Evolutionary conservation across 2,329 filamentous ascomycete species (phyloP), one percentile per base, ranked within the genome.

Genomic region (Cercospora sp.): DNA sequence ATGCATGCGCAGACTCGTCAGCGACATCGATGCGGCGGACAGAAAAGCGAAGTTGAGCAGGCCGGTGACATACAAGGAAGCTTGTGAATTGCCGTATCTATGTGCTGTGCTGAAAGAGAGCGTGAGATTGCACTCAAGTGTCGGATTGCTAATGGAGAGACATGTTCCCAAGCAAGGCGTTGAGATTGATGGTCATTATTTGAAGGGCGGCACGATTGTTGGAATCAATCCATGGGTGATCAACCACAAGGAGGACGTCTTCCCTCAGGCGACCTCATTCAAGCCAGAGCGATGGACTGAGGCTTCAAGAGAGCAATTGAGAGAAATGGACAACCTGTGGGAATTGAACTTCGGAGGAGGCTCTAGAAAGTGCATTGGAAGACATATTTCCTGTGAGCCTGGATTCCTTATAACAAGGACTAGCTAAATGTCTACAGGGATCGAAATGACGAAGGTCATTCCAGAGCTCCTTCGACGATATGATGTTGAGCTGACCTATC

Each of bases 21-120:
- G 23, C 4, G 33, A 61, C 8, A 48, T 61, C 30, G 55, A 61
- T 30, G 18, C 26, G 42, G 59, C 59, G 3, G 33, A 61, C 33
- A 9, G 31, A n/a, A 5, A 26, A 28, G 33, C 36, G 3, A 59
- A 59, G 16, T 23, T 59, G n/a, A 59, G 55, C 12, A 59, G 12
- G 55, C 53, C 53, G 2, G 28, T 64, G 6, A 73, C 69, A 8
- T 61, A 75, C 10, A 68, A 64, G 26, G 76, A 80, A 65, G 75
- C 77, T 2, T 70, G 75, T 20, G 70, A 73, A 16, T 74, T 79
- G 73, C 77, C 80, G 0, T 82, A 81, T 67, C 74, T 83, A 3
- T 76, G 80, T 61, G 81, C 80, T 20, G 76, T 81, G 33, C 81
- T 83, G 69, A 78, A 81, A 64, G 81, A 84, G 68, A 75, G 79